Percentiles rank a stretch among this genome's conserved stretches.
phyloP scores from a whole-genome alignment of 805 yeast species.

The Priceomyces castillae region DNA sequence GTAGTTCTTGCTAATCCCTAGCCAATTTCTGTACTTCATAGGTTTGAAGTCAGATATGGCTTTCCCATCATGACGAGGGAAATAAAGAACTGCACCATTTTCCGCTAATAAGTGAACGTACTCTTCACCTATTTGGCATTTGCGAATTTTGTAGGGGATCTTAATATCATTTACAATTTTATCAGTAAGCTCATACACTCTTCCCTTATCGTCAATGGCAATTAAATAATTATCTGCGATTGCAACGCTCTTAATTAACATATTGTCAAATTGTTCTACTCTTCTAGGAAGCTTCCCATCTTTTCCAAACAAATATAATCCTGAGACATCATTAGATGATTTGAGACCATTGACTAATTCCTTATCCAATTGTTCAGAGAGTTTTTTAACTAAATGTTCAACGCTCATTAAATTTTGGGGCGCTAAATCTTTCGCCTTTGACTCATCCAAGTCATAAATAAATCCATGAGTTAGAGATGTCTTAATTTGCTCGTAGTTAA shows the following conservation, averaged over 20 bases:
- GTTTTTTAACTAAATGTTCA: conserved; percentile 23
- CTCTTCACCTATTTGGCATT: conserved; percentile 50
- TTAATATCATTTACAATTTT: conserved; percentile 28
- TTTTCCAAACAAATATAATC: conserved; percentile 39
- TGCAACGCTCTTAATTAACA: conserved; percentile 54
- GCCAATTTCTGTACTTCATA: conserved; percentile 19
- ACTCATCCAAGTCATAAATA: conserved; percentile 36
- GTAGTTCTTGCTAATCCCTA: conserved; percentile 14
- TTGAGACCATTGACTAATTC: conserved; percentile 17
- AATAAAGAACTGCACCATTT: conserved; percentile 35
- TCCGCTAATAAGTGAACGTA: conserved; percentile 40
- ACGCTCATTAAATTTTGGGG: conserved; percentile 28
- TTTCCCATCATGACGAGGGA: conserved; percentile 23
- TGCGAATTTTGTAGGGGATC: conserved; percentile 27
- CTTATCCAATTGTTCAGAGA: conserved; percentile 22
- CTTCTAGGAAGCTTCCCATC: conserved; percentile 55
- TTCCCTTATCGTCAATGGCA: conserved; percentile 68
- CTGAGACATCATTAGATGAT: conserved; percentile 25
- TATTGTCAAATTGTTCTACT: conserved; percentile 60
- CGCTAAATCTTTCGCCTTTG: conserved; percentile 32
- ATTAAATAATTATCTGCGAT: conserved; percentile 47
- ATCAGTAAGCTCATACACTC: conserved; percentile 70
- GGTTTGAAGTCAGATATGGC: conserved; percentile 12
- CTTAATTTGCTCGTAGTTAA: conserved; percentile 43
- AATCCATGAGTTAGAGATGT: conserved; percentile 29